phyloP scores from a whole-genome alignment of 257 asterid species.

The Cruciata laevipes region DNA sequence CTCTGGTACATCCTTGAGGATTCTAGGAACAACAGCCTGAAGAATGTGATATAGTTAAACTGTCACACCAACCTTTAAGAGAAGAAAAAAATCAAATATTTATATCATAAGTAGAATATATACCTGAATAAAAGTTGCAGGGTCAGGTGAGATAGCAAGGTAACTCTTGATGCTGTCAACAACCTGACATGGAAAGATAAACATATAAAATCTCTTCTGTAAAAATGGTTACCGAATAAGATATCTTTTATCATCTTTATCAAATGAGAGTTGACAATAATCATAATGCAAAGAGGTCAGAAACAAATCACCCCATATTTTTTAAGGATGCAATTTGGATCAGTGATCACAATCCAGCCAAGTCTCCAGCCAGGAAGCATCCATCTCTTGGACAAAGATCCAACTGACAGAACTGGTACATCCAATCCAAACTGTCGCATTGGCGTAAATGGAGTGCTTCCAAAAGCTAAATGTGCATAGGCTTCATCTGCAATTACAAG shows the following conservation, averaged over 20 bases:
- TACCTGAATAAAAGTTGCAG: conserved; percentile 39
- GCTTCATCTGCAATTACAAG: conserved; percentile 62
- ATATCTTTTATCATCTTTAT: neutral
- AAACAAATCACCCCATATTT: conserved; percentile 52
- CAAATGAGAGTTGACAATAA: neutral
- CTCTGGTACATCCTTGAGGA: conserved; percentile 40
- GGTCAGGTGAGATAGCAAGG: conserved; percentile 36
- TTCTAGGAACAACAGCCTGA: conserved; percentile 62
- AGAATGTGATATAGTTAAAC: neutral
- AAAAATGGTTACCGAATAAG: too few relatives aligned
- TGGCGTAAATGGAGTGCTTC: conserved; percentile 39
- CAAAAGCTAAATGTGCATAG: conserved; percentile 52
- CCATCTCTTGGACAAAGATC: conserved; percentile 72
- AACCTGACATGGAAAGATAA: conserved; percentile 32
- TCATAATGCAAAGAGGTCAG: too few relatives aligned
- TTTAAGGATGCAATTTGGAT: conserved; percentile 49
- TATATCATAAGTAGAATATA: neutral
- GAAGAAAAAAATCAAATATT: too few relatives aligned
- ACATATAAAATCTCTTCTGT: too few relatives aligned
- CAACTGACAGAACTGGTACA: conserved; percentile 49
- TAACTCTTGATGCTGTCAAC: conserved; percentile 38
- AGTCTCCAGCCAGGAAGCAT: conserved; percentile 68
- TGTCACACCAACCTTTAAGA: too few relatives aligned
- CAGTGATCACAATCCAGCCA: conserved; percentile 59
- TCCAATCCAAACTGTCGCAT: conserved; percentile 46